Percentiles rank a stretch among this genome's conserved stretches.
phyloP scores from a whole-genome alignment of 371 early-diverging fungal species.

The Gilbertella persicaria region DNA sequence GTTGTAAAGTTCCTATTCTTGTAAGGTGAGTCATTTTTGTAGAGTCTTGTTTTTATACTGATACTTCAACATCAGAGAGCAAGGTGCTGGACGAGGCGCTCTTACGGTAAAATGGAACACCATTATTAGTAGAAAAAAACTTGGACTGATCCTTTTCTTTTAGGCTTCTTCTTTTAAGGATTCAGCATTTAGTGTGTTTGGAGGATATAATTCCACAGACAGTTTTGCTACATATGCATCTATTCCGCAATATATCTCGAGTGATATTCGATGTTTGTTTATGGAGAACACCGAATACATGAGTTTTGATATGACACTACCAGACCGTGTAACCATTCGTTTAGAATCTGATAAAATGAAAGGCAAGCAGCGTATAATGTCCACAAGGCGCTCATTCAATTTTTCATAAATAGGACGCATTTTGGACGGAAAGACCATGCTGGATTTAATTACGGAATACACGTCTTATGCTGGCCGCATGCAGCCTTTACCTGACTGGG shows the following conservation, averaged over 20 bases:
- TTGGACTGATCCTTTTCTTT: background rate
- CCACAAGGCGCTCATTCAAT: background rate
- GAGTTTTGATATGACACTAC: conserved; percentile 49
- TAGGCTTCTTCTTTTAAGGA: conserved; percentile 32
- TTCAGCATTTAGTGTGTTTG: conserved; percentile 35
- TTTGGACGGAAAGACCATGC: conserved; percentile 43
- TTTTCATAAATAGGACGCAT: conserved; percentile 31
- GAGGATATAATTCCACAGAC: conserved; percentile 25
- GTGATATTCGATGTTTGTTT: conserved; percentile 45
- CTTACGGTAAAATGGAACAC: conserved; percentile 24
- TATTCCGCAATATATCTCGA: conserved; percentile 55
- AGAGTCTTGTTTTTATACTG: background rate
- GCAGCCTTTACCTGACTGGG: conserved; percentile 53
- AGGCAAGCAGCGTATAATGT: too few species aligned
- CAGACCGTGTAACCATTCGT: conserved; percentile 43
- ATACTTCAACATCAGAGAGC: conserved; percentile 25
- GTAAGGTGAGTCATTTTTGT: conserved; percentile 18
- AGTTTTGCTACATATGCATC: conserved; percentile 43
- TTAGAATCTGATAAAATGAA: conserved; percentile 29
- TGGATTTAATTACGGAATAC: conserved; percentile 50
- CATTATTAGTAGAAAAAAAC: background rate
- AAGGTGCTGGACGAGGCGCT: conserved; percentile 41
- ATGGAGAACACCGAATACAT: conserved; percentile 53
- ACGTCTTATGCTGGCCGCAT: conserved; percentile 51
- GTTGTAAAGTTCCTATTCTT: conserved; percentile 51